Conservation (phyloP, 2,329 filamentous ascomycete species). For the Cadophora sp. region DNA sequence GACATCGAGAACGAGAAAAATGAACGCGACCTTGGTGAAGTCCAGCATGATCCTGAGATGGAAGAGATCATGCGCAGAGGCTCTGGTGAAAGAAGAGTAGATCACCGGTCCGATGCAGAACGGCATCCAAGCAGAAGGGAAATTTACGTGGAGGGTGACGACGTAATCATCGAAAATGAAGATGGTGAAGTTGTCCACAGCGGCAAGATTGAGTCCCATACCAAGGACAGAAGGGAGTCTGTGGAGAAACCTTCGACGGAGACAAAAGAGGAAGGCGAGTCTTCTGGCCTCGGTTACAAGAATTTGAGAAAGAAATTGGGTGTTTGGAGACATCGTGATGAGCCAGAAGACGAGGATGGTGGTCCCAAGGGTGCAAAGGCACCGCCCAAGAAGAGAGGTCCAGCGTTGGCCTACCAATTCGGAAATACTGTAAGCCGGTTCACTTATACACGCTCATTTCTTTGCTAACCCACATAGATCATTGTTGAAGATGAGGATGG, state of each 20-base stretch:
- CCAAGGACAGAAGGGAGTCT: slow-evolving; percentile 52
- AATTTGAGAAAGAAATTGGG: slow-evolving; percentile 43
- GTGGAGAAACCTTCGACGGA: slow-evolving; percentile 50
- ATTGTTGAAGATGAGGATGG: slow-evolving; percentile 89
- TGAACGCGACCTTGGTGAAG: slow-evolving; percentile 42
- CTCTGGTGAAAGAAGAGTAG: slow-evolving; percentile 45
- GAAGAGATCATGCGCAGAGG: slow-evolving; percentile 43
- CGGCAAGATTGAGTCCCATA: slow-evolving; percentile 57
- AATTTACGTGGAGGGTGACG: slow-evolving; percentile 79
- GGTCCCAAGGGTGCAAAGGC: slow-evolving; percentile 45
- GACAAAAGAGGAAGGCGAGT: slow-evolving; percentile 46
- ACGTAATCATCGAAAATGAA: slow-evolving; percentile 83
- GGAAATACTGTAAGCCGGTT: slow-evolving; percentile 70
- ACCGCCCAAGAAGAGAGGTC: slow-evolving; percentile 64
- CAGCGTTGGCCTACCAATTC: slow-evolving; percentile 84
- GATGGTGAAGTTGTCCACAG: slow-evolving; percentile 86
- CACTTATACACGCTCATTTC: not conserved
- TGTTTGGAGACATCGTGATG: slow-evolving; percentile 48
- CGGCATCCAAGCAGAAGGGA: slow-evolving; percentile 56
- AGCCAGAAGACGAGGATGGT: slow-evolving; percentile 49
- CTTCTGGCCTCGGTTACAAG: slow-evolving; percentile 42
- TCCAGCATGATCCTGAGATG: slow-evolving; percentile 47
- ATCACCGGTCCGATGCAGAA: slow-evolving; percentile 43
- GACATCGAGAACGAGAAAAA: slow-evolving; percentile 45
- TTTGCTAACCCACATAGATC: slow-evolving; percentile 57